Base-by-base conservation (phyloP, 768 basidiomycete genomes). In the Podaxis sp. region DNA sequence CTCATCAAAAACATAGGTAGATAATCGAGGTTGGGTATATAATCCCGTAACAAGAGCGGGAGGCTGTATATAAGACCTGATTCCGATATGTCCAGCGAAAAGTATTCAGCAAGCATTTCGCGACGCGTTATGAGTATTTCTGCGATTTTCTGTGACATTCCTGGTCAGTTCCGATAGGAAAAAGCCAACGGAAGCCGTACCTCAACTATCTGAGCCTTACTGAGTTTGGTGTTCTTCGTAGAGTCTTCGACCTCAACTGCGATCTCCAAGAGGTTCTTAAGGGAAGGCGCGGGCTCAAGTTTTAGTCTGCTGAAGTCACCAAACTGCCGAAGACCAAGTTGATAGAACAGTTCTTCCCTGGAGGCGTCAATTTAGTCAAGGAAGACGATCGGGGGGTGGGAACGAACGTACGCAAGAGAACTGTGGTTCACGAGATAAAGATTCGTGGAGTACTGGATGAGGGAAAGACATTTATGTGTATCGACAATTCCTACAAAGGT, bases 281-380 rank as follows among this genome's bases (percentile, higher is more conserved):
- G 71, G 0, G 86, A 77, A 0, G 95, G 93, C 2, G 96, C 79
- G 1, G 96, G 96, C 39, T 95, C 88, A 2, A 99, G 80, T 65
- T 87, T 88, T 56, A 98, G 76, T 22, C 86, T 82, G 64, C 84
- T 82, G 65, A 91, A 84, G 64, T 91, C 84, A 1, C 95, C 93
- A 69, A 99, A 99, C 72, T 99, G 96, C 17, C 93, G 82, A 28
- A 99, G 75, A 1, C 87, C 93, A 6, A 99, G 83, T 70, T 99
- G 97, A 74, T 97, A 98, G 73, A 99, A 96, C 38, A 97, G 80
- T 68, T 97, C 95, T 69, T 97, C 95, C 0, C 95, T 97, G 42
- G 3, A 64, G 46, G 48, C 52, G 2, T 42, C 58, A 22, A 63
- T 58, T 15, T 63, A 49, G 49, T 9, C 51, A 13, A 30, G 53